Base-by-base conservation (phyloP, 1,284 basidiomycete genomes). In the Wallemia mellicola region DNA sequence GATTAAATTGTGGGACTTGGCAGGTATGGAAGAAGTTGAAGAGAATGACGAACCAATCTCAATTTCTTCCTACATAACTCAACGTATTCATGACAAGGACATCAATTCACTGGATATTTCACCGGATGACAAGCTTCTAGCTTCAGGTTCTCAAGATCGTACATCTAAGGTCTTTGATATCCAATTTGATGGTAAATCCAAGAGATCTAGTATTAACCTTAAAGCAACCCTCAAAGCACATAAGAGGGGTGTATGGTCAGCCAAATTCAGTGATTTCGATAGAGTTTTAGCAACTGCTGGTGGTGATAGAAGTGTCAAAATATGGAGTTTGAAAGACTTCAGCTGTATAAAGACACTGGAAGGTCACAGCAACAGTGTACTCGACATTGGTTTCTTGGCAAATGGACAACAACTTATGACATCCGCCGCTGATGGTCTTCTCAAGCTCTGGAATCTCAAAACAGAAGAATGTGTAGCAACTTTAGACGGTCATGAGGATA, bases 1-100 rank as follows among this genome's bases (percentile, higher is more conserved):
- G 1, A 83, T 95, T 69, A 99, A 99, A 71, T 82, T 98, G 78
- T 99, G 94, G 94, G 91, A 98, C 70, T 70, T 94, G 17, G 74
- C 78, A 0, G 66, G 61, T 66, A 25, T 84, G 2, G 14, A 48
- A 22, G 38, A 22, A 11, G 70, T 75, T 57, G 59, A 62, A 1
- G 60, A 64, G 30, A 59, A 63, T 19, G 63, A 63, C 28, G 60
- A 60, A 32, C 24, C 59, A 58, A 62, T 61, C 24, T 26, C 61
- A 2, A 67, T 82, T 64, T 80, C 78, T 64, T 88, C 85, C 62
- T 73, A 98, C 25, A 76, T 79, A n/a, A 98, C 94, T 1, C 79
- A 84, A 60, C 84, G 84, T 67, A 86, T 89, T 15, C 92, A 98
- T 70, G 94, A 98, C 60, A 98, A 96, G 72, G 94, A 98, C 71